Conservation (phyloP, 2,329 filamentous ascomycete genomes). For the Nemania sp. region DNA sequence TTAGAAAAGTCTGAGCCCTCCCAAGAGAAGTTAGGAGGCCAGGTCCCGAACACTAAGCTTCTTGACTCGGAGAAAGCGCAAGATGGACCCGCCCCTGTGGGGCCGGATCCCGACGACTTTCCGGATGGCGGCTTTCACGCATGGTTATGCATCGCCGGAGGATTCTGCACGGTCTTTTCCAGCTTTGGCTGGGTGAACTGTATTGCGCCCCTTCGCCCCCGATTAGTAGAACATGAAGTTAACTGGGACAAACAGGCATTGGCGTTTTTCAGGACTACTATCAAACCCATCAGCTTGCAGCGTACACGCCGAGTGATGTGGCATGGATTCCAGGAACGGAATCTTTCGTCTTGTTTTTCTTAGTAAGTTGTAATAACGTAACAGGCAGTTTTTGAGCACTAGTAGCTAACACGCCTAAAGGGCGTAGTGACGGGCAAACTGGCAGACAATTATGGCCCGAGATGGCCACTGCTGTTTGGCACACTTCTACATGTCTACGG, state of each 20-base stretch:
- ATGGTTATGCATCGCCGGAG: slow-evolving; percentile 42
- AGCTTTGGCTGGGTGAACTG: slow-evolving; percentile 44
- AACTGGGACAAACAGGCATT: slow-evolving; percentile 33
- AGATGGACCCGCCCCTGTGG: not conserved
- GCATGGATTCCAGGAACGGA: slow-evolving; percentile 41
- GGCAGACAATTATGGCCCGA: slow-evolving; percentile 22
- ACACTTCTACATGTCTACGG: slow-evolving; percentile 66
- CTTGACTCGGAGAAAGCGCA: slow-evolving; percentile 19
- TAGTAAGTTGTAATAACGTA: slow-evolving; percentile 31
- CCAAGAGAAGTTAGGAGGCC: not conserved
- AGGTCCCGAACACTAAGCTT: not conserved
- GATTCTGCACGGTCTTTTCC: slow-evolving; percentile 40
- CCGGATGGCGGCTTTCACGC: slow-evolving; percentile 41
- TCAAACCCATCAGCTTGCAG: slow-evolving; percentile 35
- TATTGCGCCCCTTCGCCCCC: slow-evolving; percentile 11
- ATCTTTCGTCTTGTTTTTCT: slow-evolving; percentile 41
- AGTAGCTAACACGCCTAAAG: not conserved
- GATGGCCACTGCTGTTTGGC: slow-evolving; percentile 60
- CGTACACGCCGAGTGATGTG: slow-evolving; percentile 37
- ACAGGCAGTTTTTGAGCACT: not conserved
- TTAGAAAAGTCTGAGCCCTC: not conserved
- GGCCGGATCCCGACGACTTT: slow-evolving; percentile 20
- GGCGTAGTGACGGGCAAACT: slow-evolving; percentile 9
- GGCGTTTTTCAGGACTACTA: slow-evolving; percentile 44
- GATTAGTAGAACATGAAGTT: no score